phyloP scores from a whole-genome alignment of 208 protist species.

The Leishmania aethiopica region DNA sequence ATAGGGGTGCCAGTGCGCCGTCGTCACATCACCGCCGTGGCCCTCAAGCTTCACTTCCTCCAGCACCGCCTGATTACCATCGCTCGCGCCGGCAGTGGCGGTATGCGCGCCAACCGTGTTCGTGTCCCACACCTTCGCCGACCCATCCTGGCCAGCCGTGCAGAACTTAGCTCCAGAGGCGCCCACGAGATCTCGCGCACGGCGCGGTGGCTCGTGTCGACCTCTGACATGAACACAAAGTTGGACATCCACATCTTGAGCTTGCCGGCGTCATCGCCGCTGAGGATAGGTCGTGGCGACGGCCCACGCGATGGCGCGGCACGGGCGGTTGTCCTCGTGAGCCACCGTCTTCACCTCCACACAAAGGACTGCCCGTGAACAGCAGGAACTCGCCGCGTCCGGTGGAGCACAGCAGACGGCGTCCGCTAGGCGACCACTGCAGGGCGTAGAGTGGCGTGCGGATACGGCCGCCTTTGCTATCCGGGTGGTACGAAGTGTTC shows the following conservation, averaged over 20 bases:
- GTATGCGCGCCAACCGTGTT: conserved; percentile 48
- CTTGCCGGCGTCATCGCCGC: conserved; percentile 80
- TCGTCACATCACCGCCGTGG: conserved; percentile 88
- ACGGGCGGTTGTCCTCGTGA: conserved; percentile 78
- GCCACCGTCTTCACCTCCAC: conserved; percentile 88
- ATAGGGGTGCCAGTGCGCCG: conserved; percentile 86
- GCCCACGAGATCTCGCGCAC: conserved; percentile 82
- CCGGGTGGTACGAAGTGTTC: conserved; percentile 88
- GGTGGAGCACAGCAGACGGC: conserved; percentile 82
- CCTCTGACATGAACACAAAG: conserved; percentile 77
- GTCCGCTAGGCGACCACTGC: conserved; percentile 82
- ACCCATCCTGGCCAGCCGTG: conserved; percentile 84
- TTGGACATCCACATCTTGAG: conserved; percentile 88
- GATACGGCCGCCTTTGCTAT: conserved; percentile 54
- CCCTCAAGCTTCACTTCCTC: conserved; percentile 90
- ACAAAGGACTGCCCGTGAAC: conserved; percentile 85
- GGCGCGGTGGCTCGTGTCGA: conserved; percentile 80
- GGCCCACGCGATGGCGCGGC: conserved; percentile 80
- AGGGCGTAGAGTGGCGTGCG: conserved; percentile 71
- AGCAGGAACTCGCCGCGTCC: conserved; percentile 84
- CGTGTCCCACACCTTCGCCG: conserved; percentile 86
- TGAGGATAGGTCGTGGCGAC: conserved; percentile 83
- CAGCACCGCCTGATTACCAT: conserved; percentile 11
- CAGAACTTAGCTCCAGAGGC: conserved; percentile 81
- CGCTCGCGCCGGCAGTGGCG: conserved; percentile 9